These are phyloP conservation scores for Conticribra weissflogii DNA, from an alignment of 108 stramenopile genomes.

Conservation along the genomic window DNA sequence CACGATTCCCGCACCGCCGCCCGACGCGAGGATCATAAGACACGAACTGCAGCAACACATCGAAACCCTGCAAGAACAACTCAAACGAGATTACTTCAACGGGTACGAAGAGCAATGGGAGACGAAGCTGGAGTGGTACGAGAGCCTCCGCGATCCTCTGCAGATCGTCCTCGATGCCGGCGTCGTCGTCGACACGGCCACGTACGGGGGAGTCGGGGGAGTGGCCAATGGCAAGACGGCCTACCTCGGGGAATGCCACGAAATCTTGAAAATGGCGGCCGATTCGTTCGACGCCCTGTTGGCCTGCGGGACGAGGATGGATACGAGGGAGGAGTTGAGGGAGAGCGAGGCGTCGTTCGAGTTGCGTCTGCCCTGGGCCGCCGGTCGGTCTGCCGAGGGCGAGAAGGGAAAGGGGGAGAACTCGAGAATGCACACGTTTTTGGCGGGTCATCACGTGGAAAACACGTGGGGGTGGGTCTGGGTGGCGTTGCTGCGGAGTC, in stretches of 20 bases:
- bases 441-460: slow-evolving; percentile 7
- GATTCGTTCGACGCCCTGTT: slow-evolving; percentile 22
- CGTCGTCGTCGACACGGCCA: too few species aligned
- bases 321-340: slow-evolving; percentile 18
- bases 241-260: slow-evolving; percentile 18
- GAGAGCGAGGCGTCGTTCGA: slow-evolving; percentile 19
- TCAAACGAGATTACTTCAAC: neutral
- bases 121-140: slow-evolving; percentile 15
- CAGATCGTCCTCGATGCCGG: slow-evolving; percentile 14
- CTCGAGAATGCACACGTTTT: neutral
- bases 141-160: slow-evolving; percentile 1
- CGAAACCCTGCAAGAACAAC: slow-evolving; percentile 12
- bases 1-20: neutral
- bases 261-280: slow-evolving; percentile 17
- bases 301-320: slow-evolving; percentile 16
- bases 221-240: neutral
- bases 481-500: slow-evolving; percentile 6
- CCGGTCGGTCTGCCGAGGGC: neutral
- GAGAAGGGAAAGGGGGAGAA: slow-evolving; percentile 4
- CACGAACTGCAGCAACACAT: slow-evolving; percentile 17
- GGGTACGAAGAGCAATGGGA: slow-evolving; percentile 25
- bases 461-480: slow-evolving; percentile 19
- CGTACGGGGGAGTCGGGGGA: too few species aligned
- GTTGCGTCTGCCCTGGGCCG: slow-evolving; percentile 16
- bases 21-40: slow-evolving; percentile 15